These are phyloP conservation scores for Wickerhamomyces kurtzmanii DNA, from an alignment of 805 yeast genomes.

Conservation along the genomic window DNA sequence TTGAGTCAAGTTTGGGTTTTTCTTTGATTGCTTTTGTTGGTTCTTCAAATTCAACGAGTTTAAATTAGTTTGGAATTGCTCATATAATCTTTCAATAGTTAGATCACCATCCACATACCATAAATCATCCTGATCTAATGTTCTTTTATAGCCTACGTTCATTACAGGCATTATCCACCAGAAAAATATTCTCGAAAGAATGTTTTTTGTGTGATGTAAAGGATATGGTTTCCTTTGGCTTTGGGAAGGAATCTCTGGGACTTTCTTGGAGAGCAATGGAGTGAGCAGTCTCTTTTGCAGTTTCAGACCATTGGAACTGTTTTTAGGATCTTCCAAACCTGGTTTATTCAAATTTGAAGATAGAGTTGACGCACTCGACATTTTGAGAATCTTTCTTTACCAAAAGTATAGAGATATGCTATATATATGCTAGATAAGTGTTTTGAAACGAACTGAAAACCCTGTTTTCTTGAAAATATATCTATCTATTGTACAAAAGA, in stretches of 20 bases:
- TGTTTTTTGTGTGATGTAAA: conserved; percentile 20
- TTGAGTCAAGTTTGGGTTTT: conserved; percentile 25
- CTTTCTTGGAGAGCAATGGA: conserved; percentile 22
- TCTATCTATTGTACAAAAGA: no score
- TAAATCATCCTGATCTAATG: conserved; percentile 56
- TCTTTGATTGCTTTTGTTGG: conserved; percentile 18
- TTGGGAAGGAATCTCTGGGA: conserved; percentile 44
- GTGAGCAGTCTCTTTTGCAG: conserved; percentile 26
- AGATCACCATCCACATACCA: conserved; percentile 33
- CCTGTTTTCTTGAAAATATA: no score
- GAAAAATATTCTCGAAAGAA: conserved; percentile 36
- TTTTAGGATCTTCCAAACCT: no score
- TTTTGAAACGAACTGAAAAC: no score
- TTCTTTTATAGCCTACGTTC: conserved; percentile 61
- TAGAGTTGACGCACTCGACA: no score
- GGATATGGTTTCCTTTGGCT: conserved; percentile 42
- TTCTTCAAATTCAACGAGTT: conserved; percentile 20
- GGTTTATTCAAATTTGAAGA: no score
- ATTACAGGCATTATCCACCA: conserved; percentile 64
- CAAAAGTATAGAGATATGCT: no score
- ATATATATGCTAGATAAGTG: no score
- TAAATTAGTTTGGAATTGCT: conserved; percentile 24
- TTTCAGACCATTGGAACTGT: neutral
- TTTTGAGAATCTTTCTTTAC: no score
- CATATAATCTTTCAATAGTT: conserved; percentile 30